These are phyloP conservation scores for Grammothele lineata DNA, from an alignment of 768 basidiomycete species.

Conservation along the genomic window DNA sequence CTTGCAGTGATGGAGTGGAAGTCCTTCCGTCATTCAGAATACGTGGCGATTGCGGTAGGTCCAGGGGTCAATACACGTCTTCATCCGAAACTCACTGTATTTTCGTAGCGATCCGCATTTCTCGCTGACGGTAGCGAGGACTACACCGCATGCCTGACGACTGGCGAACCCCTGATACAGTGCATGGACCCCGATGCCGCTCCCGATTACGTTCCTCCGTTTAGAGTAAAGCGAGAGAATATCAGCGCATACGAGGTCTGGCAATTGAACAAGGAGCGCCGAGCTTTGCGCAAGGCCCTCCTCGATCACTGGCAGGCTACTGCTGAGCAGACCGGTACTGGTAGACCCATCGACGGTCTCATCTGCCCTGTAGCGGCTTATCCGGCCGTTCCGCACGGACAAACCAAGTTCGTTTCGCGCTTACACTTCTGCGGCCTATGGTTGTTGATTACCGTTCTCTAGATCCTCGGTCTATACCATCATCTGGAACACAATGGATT, in stretches of 20 bases:
- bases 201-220: constrained; percentile 11
- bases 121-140: constrained; percentile 13
- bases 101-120: constrained; percentile 6
- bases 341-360: constrained; percentile 46
- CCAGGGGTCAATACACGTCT: not conserved
- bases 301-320: constrained; percentile 45
- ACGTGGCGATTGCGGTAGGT: constrained; percentile 18
- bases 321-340: constrained; percentile 35
- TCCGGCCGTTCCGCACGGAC: constrained; percentile 39
- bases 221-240: constrained; percentile 6
- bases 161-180: constrained; percentile 37
- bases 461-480: constrained; percentile 33
- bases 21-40: constrained; percentile 22
- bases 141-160: constrained; percentile 8
- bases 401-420: constrained; percentile 26
- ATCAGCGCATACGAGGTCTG: constrained; percentile 32
- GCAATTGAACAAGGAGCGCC: constrained; percentile 36
- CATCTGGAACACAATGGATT: constrained; percentile 43
- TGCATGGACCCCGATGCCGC: constrained; percentile 29
- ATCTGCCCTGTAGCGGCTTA: constrained; percentile 40
- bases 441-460: not conserved
- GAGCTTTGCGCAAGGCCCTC: constrained; percentile 34
- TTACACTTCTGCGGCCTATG: not conserved
- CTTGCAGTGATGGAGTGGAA: constrained; percentile 34
- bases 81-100: not conserved